These are phyloP conservation scores for Venturia oleaginea DNA, from an alignment of 2,329 filamentous ascomycete species.

Conservation along the genomic window DNA sequence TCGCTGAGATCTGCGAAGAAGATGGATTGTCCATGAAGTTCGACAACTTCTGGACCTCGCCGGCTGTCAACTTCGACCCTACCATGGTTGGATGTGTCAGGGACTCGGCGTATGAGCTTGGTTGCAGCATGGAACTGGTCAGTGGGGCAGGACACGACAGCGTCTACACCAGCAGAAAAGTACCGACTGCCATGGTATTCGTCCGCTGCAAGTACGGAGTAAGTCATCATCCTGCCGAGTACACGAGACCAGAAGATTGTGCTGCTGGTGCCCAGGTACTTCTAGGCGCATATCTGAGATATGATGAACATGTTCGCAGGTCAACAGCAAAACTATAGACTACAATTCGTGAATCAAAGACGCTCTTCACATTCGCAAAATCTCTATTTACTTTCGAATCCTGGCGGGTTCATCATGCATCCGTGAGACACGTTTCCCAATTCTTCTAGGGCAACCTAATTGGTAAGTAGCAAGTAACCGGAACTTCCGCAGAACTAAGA, in stretches of 20 bases:
- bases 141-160: constrained; percentile 35
- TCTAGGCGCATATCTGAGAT: constrained; percentile 29
- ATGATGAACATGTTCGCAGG: constrained; percentile 11
- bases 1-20: constrained; percentile 4
- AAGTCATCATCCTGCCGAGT: constrained; percentile 56
- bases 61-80: constrained; percentile 9
- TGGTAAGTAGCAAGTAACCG: no score
- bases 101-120: background rate
- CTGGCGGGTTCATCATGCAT: no score
- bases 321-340: constrained; percentile 1
- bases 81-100: constrained; percentile 3
- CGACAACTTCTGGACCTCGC: constrained; percentile 1
- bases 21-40: background rate
- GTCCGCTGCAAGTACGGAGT: constrained; percentile 56
- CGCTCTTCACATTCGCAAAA: no score
- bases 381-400: no score
- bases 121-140: constrained; percentile 8
- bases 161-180: constrained; percentile 50
- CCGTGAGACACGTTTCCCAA: no score
- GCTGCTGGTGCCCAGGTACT: constrained; percentile 45
- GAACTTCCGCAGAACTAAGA: no score
- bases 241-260: constrained; percentile 51
- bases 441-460: no score
- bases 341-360: no score
- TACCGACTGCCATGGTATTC: constrained; percentile 59